Conservation (phyloP, 352 stramenopile species). For the Phytophthora macrochlamydospora region DNA sequence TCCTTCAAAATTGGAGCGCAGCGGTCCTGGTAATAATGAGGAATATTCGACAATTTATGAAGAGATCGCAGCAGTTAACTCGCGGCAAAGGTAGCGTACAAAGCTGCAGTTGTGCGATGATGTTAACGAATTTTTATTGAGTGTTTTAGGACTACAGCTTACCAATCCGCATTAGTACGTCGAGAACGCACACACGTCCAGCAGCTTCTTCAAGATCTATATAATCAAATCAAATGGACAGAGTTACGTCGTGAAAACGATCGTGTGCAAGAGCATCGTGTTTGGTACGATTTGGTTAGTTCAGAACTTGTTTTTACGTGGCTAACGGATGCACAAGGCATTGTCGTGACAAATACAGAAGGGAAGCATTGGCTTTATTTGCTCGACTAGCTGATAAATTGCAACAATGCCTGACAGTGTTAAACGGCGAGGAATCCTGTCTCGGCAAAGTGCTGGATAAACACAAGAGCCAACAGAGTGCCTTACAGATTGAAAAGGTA, state of each 20-base stretch:
- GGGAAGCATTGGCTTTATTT: conserved; percentile 18
- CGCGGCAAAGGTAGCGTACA: conserved; percentile 28
- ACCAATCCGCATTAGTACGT: conserved; percentile 8
- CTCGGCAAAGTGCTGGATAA: background rate
- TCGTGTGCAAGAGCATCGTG: conserved; percentile 16
- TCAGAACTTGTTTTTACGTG: background rate
- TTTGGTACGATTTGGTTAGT: conserved; percentile 24
- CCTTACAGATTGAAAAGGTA: conserved; percentile 33
- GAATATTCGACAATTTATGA: conserved; percentile 30
- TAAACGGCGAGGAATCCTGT: conserved; percentile 8
- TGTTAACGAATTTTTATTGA: too few relatives aligned
- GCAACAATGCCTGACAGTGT: conserved; percentile 4
- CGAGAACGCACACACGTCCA: conserved; percentile 22
- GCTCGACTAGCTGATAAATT: conserved; percentile 14
- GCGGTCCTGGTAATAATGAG: background rate
- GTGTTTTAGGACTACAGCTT: background rate
- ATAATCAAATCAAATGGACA: conserved; percentile 38
- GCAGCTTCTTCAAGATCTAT: conserved; percentile 17
- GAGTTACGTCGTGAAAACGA: conserved; percentile 15
- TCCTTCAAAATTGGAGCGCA: conserved; percentile 7
- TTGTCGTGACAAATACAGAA: conserved; percentile 28
- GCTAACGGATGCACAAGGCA: conserved; percentile 13
- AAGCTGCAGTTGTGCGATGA: background rate
- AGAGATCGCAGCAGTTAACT: conserved; percentile 24
- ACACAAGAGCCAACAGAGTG: conserved; percentile 7